A percentile compares a stretch with the other conserved stretches of the same genome.
phyloP scores from a whole-genome alignment of 2,329 filamentous ascomycete genomes.

The Capronia coronata region DNA sequence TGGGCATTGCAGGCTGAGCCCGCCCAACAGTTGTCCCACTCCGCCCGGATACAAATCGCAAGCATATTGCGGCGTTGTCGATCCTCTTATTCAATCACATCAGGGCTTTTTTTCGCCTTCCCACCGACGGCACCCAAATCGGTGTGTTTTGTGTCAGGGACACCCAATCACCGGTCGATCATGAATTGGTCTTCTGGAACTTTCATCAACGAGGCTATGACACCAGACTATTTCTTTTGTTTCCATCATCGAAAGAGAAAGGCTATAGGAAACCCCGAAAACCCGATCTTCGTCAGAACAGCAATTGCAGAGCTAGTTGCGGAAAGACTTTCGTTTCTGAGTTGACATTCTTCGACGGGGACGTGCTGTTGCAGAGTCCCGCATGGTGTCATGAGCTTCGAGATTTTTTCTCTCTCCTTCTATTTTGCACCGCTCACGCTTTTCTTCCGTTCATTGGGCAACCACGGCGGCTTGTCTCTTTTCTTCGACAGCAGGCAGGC shows the following conservation, averaged over 20 bases:
- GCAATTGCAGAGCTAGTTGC: not conserved
- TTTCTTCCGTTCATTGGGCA: not conserved
- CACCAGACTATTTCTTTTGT: conserved; percentile 1
- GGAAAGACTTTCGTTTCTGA: not conserved
- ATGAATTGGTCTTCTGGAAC: not conserved
- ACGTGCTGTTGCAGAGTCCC: not conserved
- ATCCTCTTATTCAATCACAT: not conserved
- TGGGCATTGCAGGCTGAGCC: conserved; percentile 24
- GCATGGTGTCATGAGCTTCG: not conserved
- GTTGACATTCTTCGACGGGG: not conserved
- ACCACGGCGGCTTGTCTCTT: not conserved
- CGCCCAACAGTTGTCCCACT: not conserved
- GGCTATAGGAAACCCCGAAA: not conserved
- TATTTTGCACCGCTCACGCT: not conserved
- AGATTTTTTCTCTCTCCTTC: not conserved
- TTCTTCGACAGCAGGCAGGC: not conserved
- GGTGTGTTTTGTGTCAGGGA: not conserved
- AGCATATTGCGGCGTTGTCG: conserved; percentile 9
- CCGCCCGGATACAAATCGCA: not conserved
- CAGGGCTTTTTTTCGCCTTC: not conserved
- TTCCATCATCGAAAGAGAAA: not conserved
- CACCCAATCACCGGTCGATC: not conserved
- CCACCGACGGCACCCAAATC: not conserved
- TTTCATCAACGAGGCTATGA: not conserved
- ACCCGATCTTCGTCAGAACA: not conserved